Evolutionary conservation across 129 eudicot species (phyloP), one percentile per base, ranked within the genome.

Genomic region (Flaveria trinervia): DNA sequence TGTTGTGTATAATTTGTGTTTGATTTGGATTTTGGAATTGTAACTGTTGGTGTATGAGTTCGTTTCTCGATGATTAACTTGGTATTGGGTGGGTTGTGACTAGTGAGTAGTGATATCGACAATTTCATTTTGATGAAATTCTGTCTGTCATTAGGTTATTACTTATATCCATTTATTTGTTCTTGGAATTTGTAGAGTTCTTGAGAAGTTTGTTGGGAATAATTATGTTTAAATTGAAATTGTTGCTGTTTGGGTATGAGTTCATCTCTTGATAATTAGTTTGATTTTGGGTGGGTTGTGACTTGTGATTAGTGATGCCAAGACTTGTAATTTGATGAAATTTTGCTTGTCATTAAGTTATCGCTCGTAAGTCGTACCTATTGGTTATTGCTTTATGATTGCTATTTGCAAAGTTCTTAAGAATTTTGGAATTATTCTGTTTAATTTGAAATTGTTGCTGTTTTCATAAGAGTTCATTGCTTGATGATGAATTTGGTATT

Each of bases 21-120:
- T 71, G 16, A 71, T 71, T 17, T 71, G 65, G 26, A 71, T 52
- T 71, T 17, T 71, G 65, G 26, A 71, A 51, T 51, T 52, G 30
- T 44, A 56, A 18, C 64, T 62, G 49, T 74, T 75, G 26, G 65
- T 65, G 41, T 48, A 17, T n/a, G 79, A 39, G 14, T 65, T 65
- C 51, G 17, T 36, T 36, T 65, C 6, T 36, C n/a, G 26, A 33
- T 6, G 41, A 39, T 65, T 5, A 39, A 39, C 36, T 11, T 28
- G 22, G 2, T 2, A 13, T 57, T 59, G 33, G n/a, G 36, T 23
- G 36, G 9, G 67, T 11, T 25, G 1, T 25, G 43, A 61, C 26
- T 13, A 25, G 43, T 13, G 3, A 25, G 41, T 36, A 36, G 7
- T 36, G 7, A 36, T 36, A 36, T 36, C 41, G 5, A 36, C 41